phyloP scores from a whole-genome alignment of 768 basidiomycete genomes.

The Pisolithus orientalis region DNA sequence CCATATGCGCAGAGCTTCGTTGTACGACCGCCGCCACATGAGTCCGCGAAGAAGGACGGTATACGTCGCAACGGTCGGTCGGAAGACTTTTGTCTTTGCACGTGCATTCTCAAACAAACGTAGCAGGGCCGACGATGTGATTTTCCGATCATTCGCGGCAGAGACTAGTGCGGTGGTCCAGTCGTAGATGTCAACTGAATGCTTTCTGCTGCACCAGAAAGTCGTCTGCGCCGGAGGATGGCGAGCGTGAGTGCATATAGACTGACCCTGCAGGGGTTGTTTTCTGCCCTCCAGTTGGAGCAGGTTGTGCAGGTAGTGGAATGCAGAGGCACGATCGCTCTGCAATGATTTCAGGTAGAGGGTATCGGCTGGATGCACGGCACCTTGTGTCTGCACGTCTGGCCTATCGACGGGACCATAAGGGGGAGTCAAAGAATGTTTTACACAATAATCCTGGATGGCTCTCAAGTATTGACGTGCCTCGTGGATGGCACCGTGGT shows the following conservation, averaged over 20 bases:
- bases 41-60: conserved; percentile 52
- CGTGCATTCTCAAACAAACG: conserved; percentile 32
- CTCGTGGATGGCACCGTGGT: conserved; percentile 36
- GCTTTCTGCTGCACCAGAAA: conserved; percentile 15
- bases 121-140: conserved; percentile 30
- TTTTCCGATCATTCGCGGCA: conserved; percentile 33
- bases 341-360: conserved; percentile 37
- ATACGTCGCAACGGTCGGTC: conserved; percentile 42
- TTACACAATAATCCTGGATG: conserved; percentile 28
- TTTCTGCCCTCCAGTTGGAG: conserved; percentile 20
- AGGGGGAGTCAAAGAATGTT: conserved; percentile 13
- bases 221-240: not conserved
- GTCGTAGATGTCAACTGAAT: conserved; percentile 37
- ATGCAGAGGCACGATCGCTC: conserved; percentile 37
- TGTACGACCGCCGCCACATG: conserved; percentile 34
- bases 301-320: conserved; percentile 39
- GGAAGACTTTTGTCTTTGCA: conserved; percentile 22
- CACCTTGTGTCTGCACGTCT: conserved; percentile 9
- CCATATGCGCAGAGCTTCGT: conserved; percentile 41
- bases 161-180: conserved; percentile 42
- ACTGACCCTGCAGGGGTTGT: not conserved
- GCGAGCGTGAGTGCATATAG: not conserved
- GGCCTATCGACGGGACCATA: conserved; percentile 8
- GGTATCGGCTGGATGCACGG: conserved; percentile 35
- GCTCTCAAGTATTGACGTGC: conserved; percentile 34